Evolutionary conservation across 2,329 filamentous ascomycete genomes (phyloP).

Genomic region (Neofusicoccum parvum): DNA sequence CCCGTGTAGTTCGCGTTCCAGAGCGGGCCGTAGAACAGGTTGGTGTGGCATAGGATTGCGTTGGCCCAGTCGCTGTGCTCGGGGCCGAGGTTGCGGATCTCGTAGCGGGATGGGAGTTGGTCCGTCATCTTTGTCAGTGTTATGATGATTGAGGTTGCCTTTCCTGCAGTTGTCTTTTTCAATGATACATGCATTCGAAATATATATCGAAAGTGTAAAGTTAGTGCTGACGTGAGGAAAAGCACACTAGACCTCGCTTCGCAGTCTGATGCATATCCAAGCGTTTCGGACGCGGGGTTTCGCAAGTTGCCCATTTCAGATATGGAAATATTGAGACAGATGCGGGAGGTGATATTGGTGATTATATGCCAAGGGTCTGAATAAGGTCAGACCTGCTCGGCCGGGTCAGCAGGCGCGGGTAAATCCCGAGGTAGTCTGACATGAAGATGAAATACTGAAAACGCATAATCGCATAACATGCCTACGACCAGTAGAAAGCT

Average conservation of each 20-base stretch:
- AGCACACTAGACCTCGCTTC: neutral
- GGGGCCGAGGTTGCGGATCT: slow-evolving; percentile 33
- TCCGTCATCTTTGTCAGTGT: neutral
- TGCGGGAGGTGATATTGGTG: neutral
- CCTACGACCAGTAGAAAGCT: no score
- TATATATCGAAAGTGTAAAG: neutral
- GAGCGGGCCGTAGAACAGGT: slow-evolving; percentile 34
- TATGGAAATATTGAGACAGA: neutral
- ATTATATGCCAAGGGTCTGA: neutral
- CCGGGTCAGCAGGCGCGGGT: no score
- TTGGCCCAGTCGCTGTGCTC: slow-evolving; percentile 33
- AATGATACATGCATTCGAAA: neutral
- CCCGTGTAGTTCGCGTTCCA: slow-evolving; percentile 29
- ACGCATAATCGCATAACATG: no score
- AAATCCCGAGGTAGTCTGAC: no score
- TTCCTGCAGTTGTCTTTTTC: neutral
- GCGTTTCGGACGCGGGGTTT: neutral
- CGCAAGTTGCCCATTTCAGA: no score
- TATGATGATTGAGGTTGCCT: neutral
- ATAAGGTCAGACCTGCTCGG: neutral
- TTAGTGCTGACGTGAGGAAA: slow-evolving; percentile 16
- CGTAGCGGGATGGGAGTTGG: slow-evolving; percentile 32
- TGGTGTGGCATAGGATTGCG: slow-evolving; percentile 36
- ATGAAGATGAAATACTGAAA: no score
- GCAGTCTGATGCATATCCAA: neutral